Evolutionary conservation across 164 flowering plant species (phyloP).

Genomic region (grape (Vitis vinifera)): DNA sequence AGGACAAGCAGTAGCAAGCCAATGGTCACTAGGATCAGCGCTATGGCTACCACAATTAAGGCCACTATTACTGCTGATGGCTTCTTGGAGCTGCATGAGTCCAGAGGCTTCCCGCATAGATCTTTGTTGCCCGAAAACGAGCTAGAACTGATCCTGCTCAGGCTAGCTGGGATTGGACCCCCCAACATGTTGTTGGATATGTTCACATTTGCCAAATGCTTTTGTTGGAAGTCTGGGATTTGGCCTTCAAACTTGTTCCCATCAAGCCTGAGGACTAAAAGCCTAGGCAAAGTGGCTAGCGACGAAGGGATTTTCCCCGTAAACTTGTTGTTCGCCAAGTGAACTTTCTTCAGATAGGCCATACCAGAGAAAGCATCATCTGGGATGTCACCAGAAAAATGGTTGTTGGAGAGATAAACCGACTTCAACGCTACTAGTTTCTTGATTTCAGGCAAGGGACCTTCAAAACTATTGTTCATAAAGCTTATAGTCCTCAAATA

Average conservation of each 20-base stretch:
- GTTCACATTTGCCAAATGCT: constrained; percentile 18
- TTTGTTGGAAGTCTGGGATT: constrained; percentile 34
- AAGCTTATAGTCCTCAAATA: constrained; percentile 32
- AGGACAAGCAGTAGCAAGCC: neutral
- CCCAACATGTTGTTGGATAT: constrained; percentile 36
- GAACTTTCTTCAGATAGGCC: constrained; percentile 37
- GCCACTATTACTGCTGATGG: neutral
- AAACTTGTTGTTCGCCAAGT: constrained; percentile 32
- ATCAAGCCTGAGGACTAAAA: constrained; percentile 36
- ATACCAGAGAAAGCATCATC: constrained; percentile 36
- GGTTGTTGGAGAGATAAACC: constrained; percentile 40
- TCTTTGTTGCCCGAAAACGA: constrained; percentile 30
- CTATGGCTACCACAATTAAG: constrained; percentile 2
- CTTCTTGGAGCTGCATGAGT: constrained; percentile 9
- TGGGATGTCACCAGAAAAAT: constrained; percentile 41
- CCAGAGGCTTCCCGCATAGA: constrained; percentile 40
- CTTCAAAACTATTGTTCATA: constrained; percentile 41
- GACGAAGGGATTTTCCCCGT: constrained; percentile 39
- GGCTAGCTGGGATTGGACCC: constrained; percentile 41
- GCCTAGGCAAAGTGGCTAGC: constrained; percentile 31
- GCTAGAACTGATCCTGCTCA: constrained; percentile 16
- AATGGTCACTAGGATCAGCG: constrained; percentile 1
- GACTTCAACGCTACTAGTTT: constrained; percentile 21
- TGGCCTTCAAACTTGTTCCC: constrained; percentile 39
- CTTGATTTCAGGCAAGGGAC: constrained; percentile 33